These are phyloP conservation scores for Clitoria ternatea DNA, from an alignment of 306 rosid species.

Conservation along the genomic window DNA sequence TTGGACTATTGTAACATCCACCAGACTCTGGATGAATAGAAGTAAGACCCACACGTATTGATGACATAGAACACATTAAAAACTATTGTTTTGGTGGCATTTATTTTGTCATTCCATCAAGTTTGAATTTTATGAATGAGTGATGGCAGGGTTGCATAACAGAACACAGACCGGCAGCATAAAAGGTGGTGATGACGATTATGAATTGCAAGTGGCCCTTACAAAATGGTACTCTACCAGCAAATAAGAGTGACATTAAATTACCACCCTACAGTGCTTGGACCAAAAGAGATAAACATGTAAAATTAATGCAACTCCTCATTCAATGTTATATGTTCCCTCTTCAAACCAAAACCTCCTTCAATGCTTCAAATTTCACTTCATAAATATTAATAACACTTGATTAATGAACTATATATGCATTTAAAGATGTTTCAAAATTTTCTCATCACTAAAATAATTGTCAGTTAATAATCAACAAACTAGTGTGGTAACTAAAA, in stretches of 20 bases:
- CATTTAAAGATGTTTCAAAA: not conserved
- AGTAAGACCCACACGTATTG: not conserved
- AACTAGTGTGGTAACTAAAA: not conserved
- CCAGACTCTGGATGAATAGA: no score
- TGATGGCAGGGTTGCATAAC: slow-evolving; percentile 7
- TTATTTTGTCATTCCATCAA: not conserved
- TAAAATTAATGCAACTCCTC: slow-evolving; percentile 2
- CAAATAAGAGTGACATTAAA: slow-evolving; percentile 18
- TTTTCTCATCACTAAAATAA: slow-evolving; percentile 25
- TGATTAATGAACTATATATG: not conserved
- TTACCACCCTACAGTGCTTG: not conserved
- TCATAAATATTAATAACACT: slow-evolving; percentile 7
- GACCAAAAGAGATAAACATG: not conserved
- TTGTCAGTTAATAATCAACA: slow-evolving; percentile 37
- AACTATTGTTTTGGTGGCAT: no score
- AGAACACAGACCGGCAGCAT: not conserved
- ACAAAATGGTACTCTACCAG: not conserved
- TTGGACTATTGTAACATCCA: no score
- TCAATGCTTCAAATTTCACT: slow-evolving; percentile 16
- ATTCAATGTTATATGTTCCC: not conserved
- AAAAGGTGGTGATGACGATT: not conserved
- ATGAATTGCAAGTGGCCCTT: slow-evolving; percentile 1
- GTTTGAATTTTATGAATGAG: not conserved
- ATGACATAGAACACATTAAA: no score
- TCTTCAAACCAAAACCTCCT: not conserved